Conservation (phyloP, 2,329 filamentous ascomycete genomes). For the Paecilomyces sp. region DNA sequence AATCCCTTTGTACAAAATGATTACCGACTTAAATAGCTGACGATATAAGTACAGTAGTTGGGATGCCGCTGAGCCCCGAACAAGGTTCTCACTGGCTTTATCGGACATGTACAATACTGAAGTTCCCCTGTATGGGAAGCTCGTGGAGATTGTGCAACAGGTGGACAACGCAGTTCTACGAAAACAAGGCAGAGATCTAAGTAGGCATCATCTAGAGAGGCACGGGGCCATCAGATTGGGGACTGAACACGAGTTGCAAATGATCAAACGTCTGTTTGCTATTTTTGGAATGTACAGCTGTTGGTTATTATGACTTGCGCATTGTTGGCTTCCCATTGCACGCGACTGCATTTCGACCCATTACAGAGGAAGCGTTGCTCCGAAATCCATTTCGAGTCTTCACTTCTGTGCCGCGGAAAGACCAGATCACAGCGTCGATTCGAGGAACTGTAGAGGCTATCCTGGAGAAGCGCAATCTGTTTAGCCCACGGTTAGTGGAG, state of each 20-base stretch:
- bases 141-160: constrained; percentile 22
- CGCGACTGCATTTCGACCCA: constrained; percentile 46
- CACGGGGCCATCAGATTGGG: constrained; percentile 47
- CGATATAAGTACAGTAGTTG: background rate
- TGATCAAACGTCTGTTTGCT: constrained; percentile 38
- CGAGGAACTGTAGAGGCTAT: too few species aligned
- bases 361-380: constrained; percentile 22
- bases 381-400: constrained; percentile 42
- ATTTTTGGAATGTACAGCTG: constrained; percentile 43
- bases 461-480: too few species aligned
- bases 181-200: background rate
- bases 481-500: too few species aligned
- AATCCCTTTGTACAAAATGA: too few species aligned
- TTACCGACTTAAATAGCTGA: too few species aligned
- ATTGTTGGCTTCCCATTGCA: constrained; percentile 44
- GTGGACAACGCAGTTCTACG: constrained; percentile 11
- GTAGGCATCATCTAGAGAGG: constrained; percentile 24
- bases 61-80: constrained; percentile 12
- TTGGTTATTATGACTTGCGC: constrained; percentile 48
- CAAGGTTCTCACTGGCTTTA: constrained; percentile 22
- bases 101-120: constrained; percentile 29
- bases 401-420: constrained; percentile 35
- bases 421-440: constrained; percentile 23
- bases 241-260: constrained; percentile 37
- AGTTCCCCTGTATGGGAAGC: constrained; percentile 25